A percentile compares a stretch with the other conserved stretches of the same genome.
phyloP scores from a whole-genome alignment of 495 filamentous ascomycete genomes.

The Xylaria sp. region DNA sequence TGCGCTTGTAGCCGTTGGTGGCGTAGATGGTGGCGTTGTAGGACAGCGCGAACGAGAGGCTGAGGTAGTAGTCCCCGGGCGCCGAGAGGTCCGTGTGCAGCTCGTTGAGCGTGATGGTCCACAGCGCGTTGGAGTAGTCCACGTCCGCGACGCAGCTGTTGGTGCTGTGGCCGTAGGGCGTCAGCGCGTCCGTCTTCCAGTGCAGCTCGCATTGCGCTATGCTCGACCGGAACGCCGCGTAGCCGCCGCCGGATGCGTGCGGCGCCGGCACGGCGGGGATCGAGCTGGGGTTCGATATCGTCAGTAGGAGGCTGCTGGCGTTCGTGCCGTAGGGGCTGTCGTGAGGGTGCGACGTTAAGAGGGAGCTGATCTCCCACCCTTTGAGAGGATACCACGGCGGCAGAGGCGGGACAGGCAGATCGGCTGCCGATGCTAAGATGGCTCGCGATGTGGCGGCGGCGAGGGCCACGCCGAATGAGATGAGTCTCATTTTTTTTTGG shows the following conservation, averaged over 20 bases:
- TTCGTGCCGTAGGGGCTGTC: conserved; percentile 31
- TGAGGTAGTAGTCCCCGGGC: conserved; percentile 27
- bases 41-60: conserved; percentile 31
- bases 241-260: conserved; percentile 35
- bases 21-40: conserved; percentile 28
- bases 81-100: conserved; percentile 22
- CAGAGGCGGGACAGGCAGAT: conserved; percentile 29
- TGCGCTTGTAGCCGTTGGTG: conserved; percentile 27
- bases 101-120: conserved; percentile 31
- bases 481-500: conserved; percentile 14
- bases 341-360: conserved; percentile 27
- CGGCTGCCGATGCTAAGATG: conserved; percentile 20
- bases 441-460: conserved; percentile 21
- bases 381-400: conserved; percentile 37
- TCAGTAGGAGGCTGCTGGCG: conserved; percentile 26
- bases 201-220: conserved; percentile 32
- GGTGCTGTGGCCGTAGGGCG: conserved; percentile 28
- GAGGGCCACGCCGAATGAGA: conserved; percentile 9
- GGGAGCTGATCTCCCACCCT: conserved; percentile 28
- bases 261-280: conserved; percentile 34
- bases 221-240: conserved; percentile 30
- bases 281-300: conserved; percentile 26
- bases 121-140: conserved; percentile 19
- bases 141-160: conserved; percentile 19
- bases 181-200: conserved; percentile 28